These are phyloP conservation scores for Mucor velutinosus DNA, from an alignment of 371 early-diverging fungal species.

Conservation along the genomic window DNA sequence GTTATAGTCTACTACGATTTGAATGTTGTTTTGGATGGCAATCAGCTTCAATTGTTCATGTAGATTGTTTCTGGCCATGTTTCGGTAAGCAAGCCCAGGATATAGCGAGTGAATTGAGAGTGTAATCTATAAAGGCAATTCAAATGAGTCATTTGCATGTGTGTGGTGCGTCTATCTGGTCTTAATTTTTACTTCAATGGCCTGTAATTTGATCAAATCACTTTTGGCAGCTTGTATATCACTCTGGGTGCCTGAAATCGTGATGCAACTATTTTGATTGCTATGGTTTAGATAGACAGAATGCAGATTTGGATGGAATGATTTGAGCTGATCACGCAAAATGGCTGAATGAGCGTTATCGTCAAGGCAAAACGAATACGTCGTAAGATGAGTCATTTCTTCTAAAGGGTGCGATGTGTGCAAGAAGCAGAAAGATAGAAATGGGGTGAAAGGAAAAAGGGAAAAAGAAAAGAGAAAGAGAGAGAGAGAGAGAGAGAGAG, in stretches of 20 bases:
- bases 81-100: slow-evolving; percentile 23
- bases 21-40: slow-evolving; percentile 14
- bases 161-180: background rate
- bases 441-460: background rate
- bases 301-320: slow-evolving; percentile 13
- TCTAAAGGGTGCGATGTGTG: background rate
- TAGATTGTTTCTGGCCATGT: slow-evolving; percentile 13
- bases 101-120: slow-evolving; percentile 22
- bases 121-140: background rate
- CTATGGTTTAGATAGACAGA: slow-evolving; percentile 7
- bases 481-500: background rate
- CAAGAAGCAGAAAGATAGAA: background rate
- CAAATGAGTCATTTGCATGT: background rate
- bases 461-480: background rate
- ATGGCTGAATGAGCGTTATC: background rate
- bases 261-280: slow-evolving; percentile 7
- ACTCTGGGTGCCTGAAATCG: slow-evolving; percentile 4
- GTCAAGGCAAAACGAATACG: slow-evolving; percentile 20
- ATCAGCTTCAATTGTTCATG: slow-evolving; percentile 17
- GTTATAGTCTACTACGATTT: slow-evolving; percentile 20
- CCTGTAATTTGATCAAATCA: slow-evolving; percentile 16
- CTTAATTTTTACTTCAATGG: slow-evolving; percentile 13
- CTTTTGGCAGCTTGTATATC: slow-evolving; percentile 8
- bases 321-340: slow-evolving; percentile 15
- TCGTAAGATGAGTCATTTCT: slow-evolving; percentile 17